These are phyloP conservation scores for Prunus dulcis DNA, from an alignment of 306 rosid genomes.

Conservation along the genomic window DNA sequence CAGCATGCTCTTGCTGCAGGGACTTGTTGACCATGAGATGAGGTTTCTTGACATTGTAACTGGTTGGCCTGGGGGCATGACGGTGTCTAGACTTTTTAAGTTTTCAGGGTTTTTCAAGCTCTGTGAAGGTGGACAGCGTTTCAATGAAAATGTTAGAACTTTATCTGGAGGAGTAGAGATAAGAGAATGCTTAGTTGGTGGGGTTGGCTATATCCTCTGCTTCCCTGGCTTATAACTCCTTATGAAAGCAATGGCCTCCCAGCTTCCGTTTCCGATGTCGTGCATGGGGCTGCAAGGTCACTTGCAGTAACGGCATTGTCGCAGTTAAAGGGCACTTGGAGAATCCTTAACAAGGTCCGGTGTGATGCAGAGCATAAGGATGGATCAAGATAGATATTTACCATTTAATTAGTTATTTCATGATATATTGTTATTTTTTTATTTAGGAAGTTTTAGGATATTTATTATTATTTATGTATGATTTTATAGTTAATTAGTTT, in stretches of 20 bases:
- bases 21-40: conserved; percentile 82
- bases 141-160: conserved; percentile 53
- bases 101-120: conserved; percentile 72
- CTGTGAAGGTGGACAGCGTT: conserved; percentile 58
- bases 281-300: too few relatives aligned
- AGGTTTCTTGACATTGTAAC: conserved; percentile 83
- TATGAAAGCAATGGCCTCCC: conserved; percentile 41
- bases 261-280: conserved; percentile 16
- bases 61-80: conserved; percentile 94
- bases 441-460: too few relatives aligned
- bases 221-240: conserved; percentile 36
- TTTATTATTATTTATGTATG: too few relatives aligned
- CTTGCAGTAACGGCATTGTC: too few relatives aligned
- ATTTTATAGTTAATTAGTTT: too few relatives aligned
- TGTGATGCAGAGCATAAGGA: too few relatives aligned
- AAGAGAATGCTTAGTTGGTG: too few relatives aligned
- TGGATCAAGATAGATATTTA: too few relatives aligned
- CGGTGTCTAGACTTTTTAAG: conserved; percentile 60
- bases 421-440: too few relatives aligned
- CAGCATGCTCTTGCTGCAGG: conserved; percentile 81
- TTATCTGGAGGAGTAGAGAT: conserved; percentile 21
- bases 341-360: conserved; percentile 63
- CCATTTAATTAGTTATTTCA: too few relatives aligned
- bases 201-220: too few relatives aligned
- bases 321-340: too few relatives aligned